These are phyloP conservation scores for Backusella tuberculispora DNA, from an alignment of 192 early-diverging fungal genomes.

Conservation along the genomic window DNA sequence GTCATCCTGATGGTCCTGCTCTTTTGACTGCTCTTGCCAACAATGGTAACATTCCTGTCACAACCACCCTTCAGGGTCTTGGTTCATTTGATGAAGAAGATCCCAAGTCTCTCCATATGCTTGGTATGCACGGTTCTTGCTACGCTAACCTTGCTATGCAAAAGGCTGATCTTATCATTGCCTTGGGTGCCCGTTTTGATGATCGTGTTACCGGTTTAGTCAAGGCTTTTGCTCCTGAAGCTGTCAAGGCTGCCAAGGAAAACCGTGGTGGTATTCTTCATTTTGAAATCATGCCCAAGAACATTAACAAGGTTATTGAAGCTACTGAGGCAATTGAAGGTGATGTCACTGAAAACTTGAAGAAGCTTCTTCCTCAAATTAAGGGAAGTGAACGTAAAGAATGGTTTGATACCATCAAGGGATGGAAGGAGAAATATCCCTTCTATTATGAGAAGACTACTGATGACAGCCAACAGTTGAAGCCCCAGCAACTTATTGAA, in stretches of 20 bases:
- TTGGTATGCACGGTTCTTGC: slow-evolving; percentile 97
- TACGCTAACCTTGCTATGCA: slow-evolving; percentile 99
- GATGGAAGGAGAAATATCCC: slow-evolving; percentile 94
- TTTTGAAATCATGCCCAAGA: too few relatives aligned
- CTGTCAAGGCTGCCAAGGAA: slow-evolving; percentile 82
- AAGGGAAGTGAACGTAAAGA: slow-evolving; percentile 68
- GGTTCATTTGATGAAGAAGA: too few relatives aligned
- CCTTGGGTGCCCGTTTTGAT: slow-evolving; percentile 96
- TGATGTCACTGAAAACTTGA: slow-evolving; percentile 89
- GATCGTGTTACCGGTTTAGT: slow-evolving; percentile 97
- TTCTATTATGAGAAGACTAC: slow-evolving; percentile 76
- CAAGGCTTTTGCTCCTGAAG: slow-evolving; percentile 88
- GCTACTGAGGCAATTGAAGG: slow-evolving; percentile 91
- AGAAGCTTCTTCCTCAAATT: slow-evolving; percentile 77
- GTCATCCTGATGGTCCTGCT: slow-evolving; percentile 78
- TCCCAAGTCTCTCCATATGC: too few relatives aligned
- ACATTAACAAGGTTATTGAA: too few relatives aligned
- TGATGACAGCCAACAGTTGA: slow-evolving; percentile 65
- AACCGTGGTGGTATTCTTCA: too few relatives aligned
- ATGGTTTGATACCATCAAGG: slow-evolving; percentile 83
- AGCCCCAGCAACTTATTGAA: slow-evolving; percentile 93
- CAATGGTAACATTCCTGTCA: slow-evolving; percentile 92
- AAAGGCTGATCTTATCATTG: slow-evolving; percentile 91
- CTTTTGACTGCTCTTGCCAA: slow-evolving; percentile 83
- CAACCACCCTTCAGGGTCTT: too few relatives aligned